Conservation (phyloP, 1,284 basidiomycete genomes). For the Farysia itapuensis region DNA sequence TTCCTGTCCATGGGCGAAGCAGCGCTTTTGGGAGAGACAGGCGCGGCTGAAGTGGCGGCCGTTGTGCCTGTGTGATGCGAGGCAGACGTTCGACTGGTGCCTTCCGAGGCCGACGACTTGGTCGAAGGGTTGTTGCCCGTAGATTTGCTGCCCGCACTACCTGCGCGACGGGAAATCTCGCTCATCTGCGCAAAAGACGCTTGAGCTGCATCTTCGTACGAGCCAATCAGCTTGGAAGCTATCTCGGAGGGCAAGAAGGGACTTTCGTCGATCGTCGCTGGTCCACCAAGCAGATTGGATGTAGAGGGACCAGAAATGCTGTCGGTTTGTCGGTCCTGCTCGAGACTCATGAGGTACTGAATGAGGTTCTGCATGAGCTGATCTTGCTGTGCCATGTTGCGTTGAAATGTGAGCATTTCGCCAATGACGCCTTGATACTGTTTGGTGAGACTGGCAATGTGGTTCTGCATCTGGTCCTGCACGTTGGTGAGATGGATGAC, state of each 20-base stretch:
- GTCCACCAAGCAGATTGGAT: conserved; percentile 4
- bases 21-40: conserved; percentile 40
- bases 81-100: conserved; percentile 2
- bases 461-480: conserved; percentile 53
- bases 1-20: conserved; percentile 23
- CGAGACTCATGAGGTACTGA: conserved; percentile 71
- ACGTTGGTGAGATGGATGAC: conserved; percentile 39
- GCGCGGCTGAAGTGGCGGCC: conserved; percentile 15
- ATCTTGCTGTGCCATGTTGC: conserved; percentile 82
- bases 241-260: conserved; percentile 68
- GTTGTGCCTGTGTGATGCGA: conserved; percentile 13
- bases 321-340: conserved; percentile 17
- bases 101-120: conserved; percentile 6
- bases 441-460: conserved; percentile 69
- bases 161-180: conserved; percentile 68
- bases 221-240: conserved; percentile 67
- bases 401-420: conserved; percentile 80
- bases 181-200: conserved; percentile 73
- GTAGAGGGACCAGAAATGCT: background rate
- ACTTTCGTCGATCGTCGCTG: conserved; percentile 1
- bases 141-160: background rate
- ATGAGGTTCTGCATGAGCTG: conserved; percentile 79
- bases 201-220: conserved; percentile 67
- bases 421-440: conserved; percentile 76
- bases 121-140: conserved; percentile 4